phyloP scores from a whole-genome alignment of 345 rosid species.

The Atalantia buxifolia region DNA sequence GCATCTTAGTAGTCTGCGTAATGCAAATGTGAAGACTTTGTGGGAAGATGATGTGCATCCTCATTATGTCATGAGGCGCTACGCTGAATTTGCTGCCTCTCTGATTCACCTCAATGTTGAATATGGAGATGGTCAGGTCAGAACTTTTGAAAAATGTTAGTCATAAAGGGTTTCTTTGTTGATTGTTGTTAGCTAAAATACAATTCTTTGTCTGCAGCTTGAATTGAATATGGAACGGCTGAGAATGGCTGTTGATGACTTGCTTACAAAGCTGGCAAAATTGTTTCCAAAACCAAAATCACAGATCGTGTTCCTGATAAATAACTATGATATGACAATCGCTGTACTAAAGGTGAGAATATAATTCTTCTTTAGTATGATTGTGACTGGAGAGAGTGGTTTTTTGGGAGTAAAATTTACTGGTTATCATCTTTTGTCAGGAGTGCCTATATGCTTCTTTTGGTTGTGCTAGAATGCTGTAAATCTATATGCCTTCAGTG shows the following conservation, averaged over 20 bases:
- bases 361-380: background rate
- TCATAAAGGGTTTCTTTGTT: background rate
- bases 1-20: constrained; percentile 86
- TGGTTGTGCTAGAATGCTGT: background rate
- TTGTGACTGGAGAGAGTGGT: background rate
- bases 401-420: background rate
- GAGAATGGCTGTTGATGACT: constrained; percentile 90
- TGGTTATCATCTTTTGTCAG: background rate
- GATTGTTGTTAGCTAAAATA: background rate
- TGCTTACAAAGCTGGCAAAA: constrained; percentile 82
- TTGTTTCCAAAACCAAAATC: constrained; percentile 67
- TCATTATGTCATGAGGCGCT: constrained; percentile 99
- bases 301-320: constrained; percentile 84
- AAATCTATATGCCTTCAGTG: background rate
- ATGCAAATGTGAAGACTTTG: constrained; percentile 80
- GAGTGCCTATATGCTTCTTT: background rate
- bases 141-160: constrained; percentile 9
- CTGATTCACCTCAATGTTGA: constrained; percentile 94
- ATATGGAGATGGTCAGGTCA: constrained; percentile 96
- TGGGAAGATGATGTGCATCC: constrained; percentile 99
- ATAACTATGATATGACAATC: constrained; percentile 96
- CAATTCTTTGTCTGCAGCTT: constrained; percentile 56
- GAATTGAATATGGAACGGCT: constrained; percentile 91
- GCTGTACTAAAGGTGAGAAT: constrained; percentile 79
- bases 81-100: constrained; percentile 96